Conservation (phyloP, 2,329 filamentous ascomycete species). For the Drechslerella dactyloides region DNA sequence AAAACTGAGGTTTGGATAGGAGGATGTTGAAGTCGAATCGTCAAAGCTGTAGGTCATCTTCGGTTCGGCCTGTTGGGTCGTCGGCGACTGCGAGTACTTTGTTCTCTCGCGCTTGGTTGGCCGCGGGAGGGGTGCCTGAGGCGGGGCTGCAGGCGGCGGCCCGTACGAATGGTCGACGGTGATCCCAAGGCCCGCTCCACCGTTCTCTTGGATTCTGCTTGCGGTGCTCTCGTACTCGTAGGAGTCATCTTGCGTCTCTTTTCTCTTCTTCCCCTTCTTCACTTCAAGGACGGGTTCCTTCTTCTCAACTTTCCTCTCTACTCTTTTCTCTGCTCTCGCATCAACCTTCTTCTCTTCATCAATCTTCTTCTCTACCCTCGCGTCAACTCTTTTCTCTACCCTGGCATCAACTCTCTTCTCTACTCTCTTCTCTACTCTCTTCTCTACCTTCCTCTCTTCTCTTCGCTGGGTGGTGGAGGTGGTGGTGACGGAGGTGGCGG, state of each 20-base stretch:
- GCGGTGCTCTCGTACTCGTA: slow-evolving; percentile 36
- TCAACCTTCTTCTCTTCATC: slow-evolving; percentile 26
- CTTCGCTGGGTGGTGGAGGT: slow-evolving; percentile 21
- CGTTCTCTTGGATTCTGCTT: slow-evolving; percentile 32
- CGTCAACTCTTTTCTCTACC: slow-evolving; percentile 31
- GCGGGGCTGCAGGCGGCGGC: slow-evolving; percentile 33
- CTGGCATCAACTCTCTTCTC: slow-evolving; percentile 23
- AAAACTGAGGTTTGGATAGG: slow-evolving; percentile 42
- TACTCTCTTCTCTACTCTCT: slow-evolving; percentile 17
- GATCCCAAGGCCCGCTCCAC: slow-evolving; percentile 43
- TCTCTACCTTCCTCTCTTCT: slow-evolving; percentile 22
- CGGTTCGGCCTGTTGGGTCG: slow-evolving; percentile 25
- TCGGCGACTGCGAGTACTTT: slow-evolving; percentile 45
- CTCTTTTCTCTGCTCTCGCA: slow-evolving; percentile 19
- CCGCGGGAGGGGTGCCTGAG: slow-evolving; percentile 32
- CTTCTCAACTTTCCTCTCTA: slow-evolving; percentile 15
- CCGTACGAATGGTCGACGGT: slow-evolving; percentile 41
- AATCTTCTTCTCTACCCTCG: slow-evolving; percentile 18
- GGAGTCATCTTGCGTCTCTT: slow-evolving; percentile 46
- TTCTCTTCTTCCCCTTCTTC: slow-evolving; percentile 48
- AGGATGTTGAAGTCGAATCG: slow-evolving; percentile 50
- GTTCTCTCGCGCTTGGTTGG: slow-evolving; percentile 44
- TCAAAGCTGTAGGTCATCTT: slow-evolving; percentile 50
- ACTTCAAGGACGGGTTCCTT: slow-evolving; percentile 36
- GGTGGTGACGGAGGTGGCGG: too few species aligned